These are phyloP conservation scores for Lepidium didymum DNA, from an alignment of 345 rosid species.

Conservation along the genomic window DNA sequence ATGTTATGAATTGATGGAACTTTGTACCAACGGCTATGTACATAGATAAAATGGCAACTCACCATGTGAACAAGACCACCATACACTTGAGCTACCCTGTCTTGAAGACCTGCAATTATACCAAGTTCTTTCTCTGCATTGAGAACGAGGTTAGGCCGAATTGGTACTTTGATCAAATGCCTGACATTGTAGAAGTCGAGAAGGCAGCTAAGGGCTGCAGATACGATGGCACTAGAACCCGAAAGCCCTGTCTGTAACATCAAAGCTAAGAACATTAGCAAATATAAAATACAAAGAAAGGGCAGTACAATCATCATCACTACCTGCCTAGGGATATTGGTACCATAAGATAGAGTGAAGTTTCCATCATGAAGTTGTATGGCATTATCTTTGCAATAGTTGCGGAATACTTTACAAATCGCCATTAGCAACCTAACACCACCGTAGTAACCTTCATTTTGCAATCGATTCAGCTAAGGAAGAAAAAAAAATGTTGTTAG, in stretches of 20 bases:
- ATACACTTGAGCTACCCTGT: slow-evolving; percentile 91
- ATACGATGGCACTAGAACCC: slow-evolving; percentile 94
- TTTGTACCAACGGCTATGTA: not conserved
- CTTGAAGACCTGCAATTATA: slow-evolving; percentile 96
- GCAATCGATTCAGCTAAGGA: slow-evolving; percentile 54
- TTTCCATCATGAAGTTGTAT: slow-evolving; percentile 45
- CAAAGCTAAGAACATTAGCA: slow-evolving; percentile 11
- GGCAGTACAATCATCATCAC: not conserved
- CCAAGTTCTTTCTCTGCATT: slow-evolving; percentile 82
- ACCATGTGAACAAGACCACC: slow-evolving; percentile 99
- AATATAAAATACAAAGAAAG: not conserved
- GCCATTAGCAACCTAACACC: slow-evolving; percentile 93
- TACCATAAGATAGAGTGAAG: slow-evolving; percentile 74
- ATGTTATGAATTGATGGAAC: not conserved
- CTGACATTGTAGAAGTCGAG: slow-evolving; percentile 83
- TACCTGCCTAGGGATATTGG: slow-evolving; percentile 98
- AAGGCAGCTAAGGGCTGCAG: slow-evolving; percentile 88
- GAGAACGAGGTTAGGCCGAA: slow-evolving; percentile 73
- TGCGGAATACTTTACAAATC: slow-evolving; percentile 58
- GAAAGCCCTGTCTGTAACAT: slow-evolving; percentile 87
- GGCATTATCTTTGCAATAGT: slow-evolving; percentile 48
- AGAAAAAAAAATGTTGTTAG: not conserved
- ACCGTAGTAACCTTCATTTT: slow-evolving; percentile 88
- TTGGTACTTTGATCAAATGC: slow-evolving; percentile 58
- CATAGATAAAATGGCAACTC: not conserved